Evolutionary conservation across 495 filamentous ascomycete genomes (phyloP).

Genomic region (Clohesyomyces aquaticus): DNA sequence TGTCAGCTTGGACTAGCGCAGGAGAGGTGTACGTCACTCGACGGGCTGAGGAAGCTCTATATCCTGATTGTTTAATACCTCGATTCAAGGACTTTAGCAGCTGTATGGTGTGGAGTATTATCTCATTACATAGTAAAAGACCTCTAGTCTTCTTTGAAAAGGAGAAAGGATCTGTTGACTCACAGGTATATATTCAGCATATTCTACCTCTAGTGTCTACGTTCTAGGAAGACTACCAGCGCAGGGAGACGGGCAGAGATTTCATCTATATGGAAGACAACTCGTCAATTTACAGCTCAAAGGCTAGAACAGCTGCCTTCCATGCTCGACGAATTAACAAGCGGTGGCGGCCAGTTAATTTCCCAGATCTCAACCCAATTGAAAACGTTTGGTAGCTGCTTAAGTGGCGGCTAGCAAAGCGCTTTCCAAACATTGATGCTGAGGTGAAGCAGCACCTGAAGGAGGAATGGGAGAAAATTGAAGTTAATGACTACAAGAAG

Average conservation of each 20-base stretch:
- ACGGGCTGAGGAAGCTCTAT: background rate
- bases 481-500: constrained; percentile 9
- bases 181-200: constrained; percentile 10
- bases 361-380: constrained; percentile 13
- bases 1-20: constrained; percentile 4
- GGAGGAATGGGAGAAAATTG: constrained; percentile 18
- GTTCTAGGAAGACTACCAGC: background rate
- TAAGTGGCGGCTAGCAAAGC: constrained; percentile 1
- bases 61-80: constrained; percentile 2
- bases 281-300: constrained; percentile 1
- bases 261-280: constrained; percentile 13
- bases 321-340: background rate
- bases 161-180: constrained; percentile 7
- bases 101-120: constrained; percentile 14
- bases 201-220: constrained; percentile 6
- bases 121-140: background rate
- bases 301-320: constrained; percentile 3
- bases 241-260: background rate
- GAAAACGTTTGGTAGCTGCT: constrained; percentile 13
- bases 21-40: constrained; percentile 8
- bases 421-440: constrained; percentile 3
- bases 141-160: constrained; percentile 10
- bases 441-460: constrained; percentile 5
- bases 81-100: constrained; percentile 1
- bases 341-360: constrained; percentile 3